Conservation (phyloP, 441 rosid species). For the Geranium incanum region DNA sequence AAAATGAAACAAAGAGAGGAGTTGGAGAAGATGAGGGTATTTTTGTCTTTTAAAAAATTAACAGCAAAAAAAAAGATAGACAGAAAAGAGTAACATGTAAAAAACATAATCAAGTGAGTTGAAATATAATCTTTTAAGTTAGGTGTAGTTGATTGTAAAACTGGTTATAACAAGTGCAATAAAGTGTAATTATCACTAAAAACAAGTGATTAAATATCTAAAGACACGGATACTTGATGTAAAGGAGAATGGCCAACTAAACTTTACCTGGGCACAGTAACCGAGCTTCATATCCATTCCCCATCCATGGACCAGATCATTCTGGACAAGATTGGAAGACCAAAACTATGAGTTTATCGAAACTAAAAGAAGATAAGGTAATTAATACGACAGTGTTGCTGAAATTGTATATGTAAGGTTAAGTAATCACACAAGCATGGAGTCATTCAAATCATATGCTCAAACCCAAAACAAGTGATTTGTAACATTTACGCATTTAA, state of each 20-base stretch:
- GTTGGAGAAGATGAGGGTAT: too few species aligned
- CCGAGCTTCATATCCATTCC: conserved; percentile 97
- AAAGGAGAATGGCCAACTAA: not conserved
- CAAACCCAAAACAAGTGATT: too few species aligned
- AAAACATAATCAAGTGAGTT: too few species aligned
- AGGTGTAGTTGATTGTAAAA: too few species aligned
- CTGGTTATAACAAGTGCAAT: too few species aligned
- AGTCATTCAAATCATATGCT: not conserved
- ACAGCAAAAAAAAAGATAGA: too few species aligned
- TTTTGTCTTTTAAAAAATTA: too few species aligned
- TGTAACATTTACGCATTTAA: too few species aligned
- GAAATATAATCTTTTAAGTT: too few species aligned
- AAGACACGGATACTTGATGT: not conserved
- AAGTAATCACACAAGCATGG: not conserved
- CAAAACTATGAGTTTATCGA: not conserved
- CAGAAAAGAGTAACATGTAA: too few species aligned
- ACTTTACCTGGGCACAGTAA: conserved; percentile 78
- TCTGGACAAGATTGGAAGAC: conserved; percentile 33
- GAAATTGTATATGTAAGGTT: not conserved
- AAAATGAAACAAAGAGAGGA: too few species aligned
- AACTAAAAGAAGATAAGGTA: not conserved
- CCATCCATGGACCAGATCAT: conserved; percentile 96
- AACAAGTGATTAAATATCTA: not conserved
- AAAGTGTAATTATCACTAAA: too few species aligned
- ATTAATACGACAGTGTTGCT: not conserved